Evolutionary conservation across 1,139 yeast species (phyloP), one percentile per base, ranked within the genome.

Genomic region (Kodamaea plutei): DNA sequence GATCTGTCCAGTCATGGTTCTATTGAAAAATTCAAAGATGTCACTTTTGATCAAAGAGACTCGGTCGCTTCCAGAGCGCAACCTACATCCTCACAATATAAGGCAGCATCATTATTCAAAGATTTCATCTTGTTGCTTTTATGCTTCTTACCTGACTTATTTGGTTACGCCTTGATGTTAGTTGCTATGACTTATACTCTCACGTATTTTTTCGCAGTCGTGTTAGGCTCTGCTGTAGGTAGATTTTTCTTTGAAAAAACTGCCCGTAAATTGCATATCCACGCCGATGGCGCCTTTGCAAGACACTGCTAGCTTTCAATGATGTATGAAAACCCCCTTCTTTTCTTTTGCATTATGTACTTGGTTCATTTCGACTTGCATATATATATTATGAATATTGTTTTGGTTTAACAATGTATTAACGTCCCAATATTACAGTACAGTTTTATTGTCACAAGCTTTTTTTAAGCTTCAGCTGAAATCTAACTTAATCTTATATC

Each of bases 111-210:
- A 5, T 15, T 34, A 2, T 20, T 34, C 21, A 28, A 25, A 15
- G 36, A 33, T 20, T 7, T 26, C 11, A 20, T 23, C 6, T 21
- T 29, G 19, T 54, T 79, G 15, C 31, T 67, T 0, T 46, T 82
- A 26, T 69, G 78, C 13, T 76, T 83, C 37, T 50, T 76, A 15
- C 74, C 84, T 4, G 83, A 83, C 19, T 62, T 81, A 64, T 52
- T 83, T 29, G 79, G 82, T 7, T 82, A 78, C 50, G 77, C 79
- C 23, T 57, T 83, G 45, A 83, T 83, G 93, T 69, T 83, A 61
- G 88, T 79, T 9, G 83, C 82, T 8, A 83, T 83, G 93, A 65
- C 83, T 20, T 81, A 64, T 50, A 71, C 80, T 7, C 47, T 80
- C 35, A 55, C 75, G 1, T 83, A 82, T 46, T 79, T 82, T 54